Evolutionary conservation across 139 green algal species (phyloP), one percentile per base, ranked within the genome.

Genomic region (Limnomonas spitsbergensis): DNA sequence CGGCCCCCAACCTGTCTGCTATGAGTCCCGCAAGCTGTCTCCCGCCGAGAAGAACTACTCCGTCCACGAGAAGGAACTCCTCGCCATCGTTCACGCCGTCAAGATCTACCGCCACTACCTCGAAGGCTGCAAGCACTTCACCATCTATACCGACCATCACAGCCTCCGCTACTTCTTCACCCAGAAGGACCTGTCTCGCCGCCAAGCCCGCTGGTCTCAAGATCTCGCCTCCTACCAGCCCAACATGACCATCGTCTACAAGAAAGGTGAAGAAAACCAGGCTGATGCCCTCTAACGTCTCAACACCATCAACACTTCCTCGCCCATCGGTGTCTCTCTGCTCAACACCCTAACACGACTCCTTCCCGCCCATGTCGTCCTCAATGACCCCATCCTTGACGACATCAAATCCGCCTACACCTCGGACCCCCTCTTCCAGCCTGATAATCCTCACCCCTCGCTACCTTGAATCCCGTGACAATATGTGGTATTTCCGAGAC

Each of bases 21-120:
- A 80, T 35, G 26, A 83, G 14, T 88, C 78, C 1, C 35, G 67
- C 1, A 86, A 84, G 67, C 75, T 88, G 0, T 70, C 39, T 40
- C 1, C 26, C 7, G 73, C 83, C 40, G 75, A 91, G 53, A 31
- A 27, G 14, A 85, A 84, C 37, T 92, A 91, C 53, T 36, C 71
- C 0, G 78, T 75, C 34, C 77, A 80, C 29, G 82, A 89, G 9
- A 78, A 81, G 3, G 82, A 92, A 32, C 54, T 86, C 9, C 40
- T 90, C 0, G 88, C 80, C 14, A 78, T 90, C 36, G 56, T 87
- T 0, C 52, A 85, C 14, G 69, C 79, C 0, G 3, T 87, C 0
- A 40, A 71, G 9, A 39, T 78, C 3, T 92, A 84, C 75, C 53
- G 83, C 20, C 79, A 81, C 39, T 90, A 88, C 36, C 66, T 90